Base-by-base conservation (phyloP, 768 basidiomycete genomes). In the Russula compacta region DNA sequence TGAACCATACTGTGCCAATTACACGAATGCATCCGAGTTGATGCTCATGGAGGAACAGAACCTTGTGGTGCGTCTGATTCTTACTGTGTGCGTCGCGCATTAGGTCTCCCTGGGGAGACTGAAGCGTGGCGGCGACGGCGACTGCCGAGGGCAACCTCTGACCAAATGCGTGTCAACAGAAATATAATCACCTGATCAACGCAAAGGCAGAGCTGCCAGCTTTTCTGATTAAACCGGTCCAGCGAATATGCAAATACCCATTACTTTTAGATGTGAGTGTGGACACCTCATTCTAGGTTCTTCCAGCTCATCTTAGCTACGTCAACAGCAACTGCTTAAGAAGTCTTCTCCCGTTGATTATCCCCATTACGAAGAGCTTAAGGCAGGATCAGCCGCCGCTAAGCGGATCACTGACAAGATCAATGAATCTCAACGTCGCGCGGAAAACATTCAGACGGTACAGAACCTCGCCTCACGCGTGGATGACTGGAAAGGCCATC, bases 401-500 rank as follows among this genome's bases (percentile, higher is more conserved):
- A 93, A 93, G 75, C 87, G 94, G 33, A 92, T 98, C 68, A 88
- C 95, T 15, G 92, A 92, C 71, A 88, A 86, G 73, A 93, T 98
- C 74, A 98, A 98, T 71, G 97, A 98, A 73, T 89, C 92, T 29
- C 86, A 94, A 72, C 83, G 97, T 52, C 84, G 90, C 52, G 85
- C 90, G 53, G 91, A 98, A 76, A 98, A 99, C 68, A 78, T 86
- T 46, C 87, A 86, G 67, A 97, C 93, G 5, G 93, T 97, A 58
- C 84, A 88, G 73, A 89, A 87, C 67, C 82, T 99, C 8, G 80
- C 86, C 64, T 77, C 78, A 33, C 86, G 97, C 48, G 93, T 99
- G 50, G 92, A 95, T 66, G 97, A 99, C 72, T 99, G 97, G 97
- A 98, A 98, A 73, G 95, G 95, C 11, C 97, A 99, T 73, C 91